Percentiles rank a stretch among this genome's conserved stretches.
Evolutionary conservation across 2,329 filamentous ascomycete species (phyloP).

Genomic region (Aspergillus brasiliensis): DNA sequence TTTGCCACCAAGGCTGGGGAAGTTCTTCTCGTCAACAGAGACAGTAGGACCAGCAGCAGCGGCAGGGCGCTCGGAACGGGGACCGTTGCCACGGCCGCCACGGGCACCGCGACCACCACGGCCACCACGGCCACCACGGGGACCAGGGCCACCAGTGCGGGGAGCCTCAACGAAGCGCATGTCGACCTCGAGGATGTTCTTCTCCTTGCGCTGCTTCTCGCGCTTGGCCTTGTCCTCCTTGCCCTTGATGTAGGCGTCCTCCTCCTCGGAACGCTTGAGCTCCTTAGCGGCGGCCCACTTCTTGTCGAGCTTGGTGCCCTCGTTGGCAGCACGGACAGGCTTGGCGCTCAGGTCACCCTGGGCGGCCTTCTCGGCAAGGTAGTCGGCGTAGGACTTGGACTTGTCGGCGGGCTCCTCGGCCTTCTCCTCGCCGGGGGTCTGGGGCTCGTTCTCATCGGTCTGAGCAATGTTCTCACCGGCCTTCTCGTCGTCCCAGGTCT

Average conservation of each 20-base stretch:
- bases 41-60: constrained; percentile 31
- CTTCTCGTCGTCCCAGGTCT: constrained; percentile 88
- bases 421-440: constrained; percentile 52
- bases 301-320: constrained; percentile 83
- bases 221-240: constrained; percentile 74
- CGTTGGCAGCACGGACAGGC: constrained; percentile 86
- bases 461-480: constrained; percentile 87
- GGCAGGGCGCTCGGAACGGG: constrained; percentile 26
- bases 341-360: constrained; percentile 67
- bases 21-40: constrained; percentile 50
- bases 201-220: constrained; percentile 88
- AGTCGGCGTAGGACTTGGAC: constrained; percentile 85
- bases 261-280: constrained; percentile 59
- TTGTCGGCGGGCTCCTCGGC: constrained; percentile 73
- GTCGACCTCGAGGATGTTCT: constrained; percentile 87
- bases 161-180: constrained; percentile 71
- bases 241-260: constrained; percentile 74
- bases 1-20: constrained; percentile 48
- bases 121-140: constrained; percentile 39
- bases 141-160: constrained; percentile 44
- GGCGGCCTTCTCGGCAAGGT: constrained; percentile 73
- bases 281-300: constrained; percentile 88
- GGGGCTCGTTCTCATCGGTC: constrained; percentile 75
- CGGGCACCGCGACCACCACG: constrained; percentile 23
- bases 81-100: constrained; percentile 27